phyloP scores from a whole-genome alignment of 768 basidiomycete species.

The Boletus barrowsii region DNA sequence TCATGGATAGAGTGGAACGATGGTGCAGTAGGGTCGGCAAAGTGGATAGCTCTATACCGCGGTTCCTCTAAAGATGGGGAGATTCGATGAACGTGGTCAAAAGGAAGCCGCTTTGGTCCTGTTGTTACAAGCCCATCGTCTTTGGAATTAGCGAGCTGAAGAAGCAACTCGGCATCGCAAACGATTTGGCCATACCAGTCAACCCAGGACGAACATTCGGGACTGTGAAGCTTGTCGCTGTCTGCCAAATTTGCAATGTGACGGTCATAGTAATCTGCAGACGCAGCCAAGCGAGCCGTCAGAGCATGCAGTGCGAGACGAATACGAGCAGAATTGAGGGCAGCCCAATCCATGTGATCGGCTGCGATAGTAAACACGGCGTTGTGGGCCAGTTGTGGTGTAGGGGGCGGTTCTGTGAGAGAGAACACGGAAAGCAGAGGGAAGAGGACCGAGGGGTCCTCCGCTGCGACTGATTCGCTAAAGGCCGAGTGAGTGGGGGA shows the following conservation, averaged over 20 bases:
- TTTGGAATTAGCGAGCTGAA: conserved; percentile 49
- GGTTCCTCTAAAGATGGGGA: conserved; percentile 47
- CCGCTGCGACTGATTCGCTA: conserved; percentile 80
- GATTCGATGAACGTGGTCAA: conserved; percentile 73
- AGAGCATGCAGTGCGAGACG: conserved; percentile 75
- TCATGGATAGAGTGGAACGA: conserved; percentile 72
- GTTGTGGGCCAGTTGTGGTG: conserved; percentile 49
- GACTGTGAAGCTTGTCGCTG: conserved; percentile 23
- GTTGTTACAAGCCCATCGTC: conserved; percentile 31
- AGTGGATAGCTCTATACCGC: conserved; percentile 69
- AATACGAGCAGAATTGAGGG: conserved; percentile 59
- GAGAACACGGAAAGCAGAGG: conserved; percentile 62
- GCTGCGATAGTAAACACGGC: conserved; percentile 38
- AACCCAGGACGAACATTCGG: conserved; percentile 68
- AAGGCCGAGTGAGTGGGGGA: conserved; percentile 1
- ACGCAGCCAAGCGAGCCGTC: conserved; percentile 80
- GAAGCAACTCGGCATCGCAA: conserved; percentile 63
- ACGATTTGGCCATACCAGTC: conserved; percentile 78
- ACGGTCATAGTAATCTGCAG: conserved; percentile 66
- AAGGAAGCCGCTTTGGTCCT: conserved; percentile 50
- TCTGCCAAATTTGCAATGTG: conserved; percentile 28
- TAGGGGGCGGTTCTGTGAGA: conserved; percentile 38
- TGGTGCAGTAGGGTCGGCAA: conserved; percentile 61
- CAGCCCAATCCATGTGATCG: conserved; percentile 44
- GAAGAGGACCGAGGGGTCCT: conserved; percentile 74